Evolutionary conservation across 1,284 basidiomycete species (phyloP).

Genomic region (Vanrija sp.): DNA sequence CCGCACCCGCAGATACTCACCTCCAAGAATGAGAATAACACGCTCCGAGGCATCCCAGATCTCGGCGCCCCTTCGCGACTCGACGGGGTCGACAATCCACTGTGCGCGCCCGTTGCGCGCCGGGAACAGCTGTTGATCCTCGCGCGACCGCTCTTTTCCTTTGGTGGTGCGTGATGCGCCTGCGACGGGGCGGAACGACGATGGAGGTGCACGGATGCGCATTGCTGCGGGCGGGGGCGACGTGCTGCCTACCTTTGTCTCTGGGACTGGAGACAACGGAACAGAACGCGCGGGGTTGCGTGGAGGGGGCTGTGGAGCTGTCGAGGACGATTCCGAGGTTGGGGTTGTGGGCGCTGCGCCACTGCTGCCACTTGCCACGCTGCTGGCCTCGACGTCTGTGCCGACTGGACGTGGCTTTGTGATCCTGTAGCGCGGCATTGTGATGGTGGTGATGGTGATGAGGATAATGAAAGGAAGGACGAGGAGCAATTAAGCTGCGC

Average conservation of each 20-base stretch:
- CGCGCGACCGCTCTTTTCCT: constrained; percentile 8
- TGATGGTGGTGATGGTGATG: background rate
- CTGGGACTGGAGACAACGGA: too few species aligned
- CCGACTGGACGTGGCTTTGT: too few species aligned
- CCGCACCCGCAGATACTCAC: constrained; percentile 22
- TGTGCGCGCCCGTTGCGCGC: constrained; percentile 10
- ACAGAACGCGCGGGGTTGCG: too few species aligned
- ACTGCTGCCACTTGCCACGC: constrained; percentile 6
- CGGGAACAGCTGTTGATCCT: background rate
- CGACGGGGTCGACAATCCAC: constrained; percentile 31
- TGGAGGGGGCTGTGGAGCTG: background rate
- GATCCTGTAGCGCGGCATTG: too few species aligned
- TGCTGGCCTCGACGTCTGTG: too few species aligned
- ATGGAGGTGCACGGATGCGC: constrained; percentile 7
- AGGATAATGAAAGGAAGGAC: constrained; percentile 6
- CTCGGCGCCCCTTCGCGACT: constrained; percentile 23
- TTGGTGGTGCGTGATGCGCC: background rate
- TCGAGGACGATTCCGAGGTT: constrained; percentile 3
- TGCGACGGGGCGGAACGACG: constrained; percentile 7
- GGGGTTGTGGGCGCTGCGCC: constrained; percentile 9
- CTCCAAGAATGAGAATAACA: constrained; percentile 33
- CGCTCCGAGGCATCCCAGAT: constrained; percentile 24
- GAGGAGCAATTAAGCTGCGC: constrained; percentile 1
- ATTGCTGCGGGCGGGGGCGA: too few species aligned
- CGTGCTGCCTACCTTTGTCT: too few species aligned